Evolutionary conservation across 2,329 filamentous ascomycete species (phyloP).

Genomic region (Penicillium sp.): DNA sequence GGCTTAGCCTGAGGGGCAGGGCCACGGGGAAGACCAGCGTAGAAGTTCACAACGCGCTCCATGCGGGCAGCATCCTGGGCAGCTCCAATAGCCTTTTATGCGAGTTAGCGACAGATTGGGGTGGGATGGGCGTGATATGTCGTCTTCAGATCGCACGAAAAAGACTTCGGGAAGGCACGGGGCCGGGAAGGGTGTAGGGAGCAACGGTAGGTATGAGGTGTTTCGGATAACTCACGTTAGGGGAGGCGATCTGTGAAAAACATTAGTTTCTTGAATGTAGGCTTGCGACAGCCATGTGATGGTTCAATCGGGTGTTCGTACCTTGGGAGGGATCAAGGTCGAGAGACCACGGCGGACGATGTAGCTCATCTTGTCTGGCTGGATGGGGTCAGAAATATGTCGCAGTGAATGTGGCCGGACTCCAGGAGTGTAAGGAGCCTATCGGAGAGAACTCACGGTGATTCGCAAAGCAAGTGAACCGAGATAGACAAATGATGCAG

Average conservation of each 20-base stretch:
- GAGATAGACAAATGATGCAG: constrained; percentile 32
- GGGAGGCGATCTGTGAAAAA: constrained; percentile 35
- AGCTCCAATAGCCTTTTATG: constrained; percentile 78
- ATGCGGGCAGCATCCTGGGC: constrained; percentile 95
- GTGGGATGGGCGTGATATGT: constrained; percentile 5
- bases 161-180: constrained; percentile 26
- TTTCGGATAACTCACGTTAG: constrained; percentile 34
- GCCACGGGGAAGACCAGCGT: constrained; percentile 95
- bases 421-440: neutral
- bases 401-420: constrained; percentile 3
- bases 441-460: constrained; percentile 27
- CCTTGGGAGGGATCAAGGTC: constrained; percentile 99
- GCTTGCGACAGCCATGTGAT: constrained; percentile 8
- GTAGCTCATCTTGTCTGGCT: constrained; percentile 77
- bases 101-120: constrained; percentile 34
- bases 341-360: constrained; percentile 87
- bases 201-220: constrained; percentile 6
- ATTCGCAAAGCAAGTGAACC: constrained; percentile 33
- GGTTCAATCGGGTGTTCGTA: constrained; percentile 45
- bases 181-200: constrained; percentile 9
- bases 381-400: constrained; percentile 26
- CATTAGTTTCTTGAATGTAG: constrained; percentile 40
- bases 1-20: constrained; percentile 78
- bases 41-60: constrained; percentile 97
- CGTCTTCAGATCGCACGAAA: constrained; percentile 18